These are phyloP conservation scores for Stromatinia cepivora DNA, from an alignment of 2,329 filamentous ascomycete genomes.

Conservation along the genomic window DNA sequence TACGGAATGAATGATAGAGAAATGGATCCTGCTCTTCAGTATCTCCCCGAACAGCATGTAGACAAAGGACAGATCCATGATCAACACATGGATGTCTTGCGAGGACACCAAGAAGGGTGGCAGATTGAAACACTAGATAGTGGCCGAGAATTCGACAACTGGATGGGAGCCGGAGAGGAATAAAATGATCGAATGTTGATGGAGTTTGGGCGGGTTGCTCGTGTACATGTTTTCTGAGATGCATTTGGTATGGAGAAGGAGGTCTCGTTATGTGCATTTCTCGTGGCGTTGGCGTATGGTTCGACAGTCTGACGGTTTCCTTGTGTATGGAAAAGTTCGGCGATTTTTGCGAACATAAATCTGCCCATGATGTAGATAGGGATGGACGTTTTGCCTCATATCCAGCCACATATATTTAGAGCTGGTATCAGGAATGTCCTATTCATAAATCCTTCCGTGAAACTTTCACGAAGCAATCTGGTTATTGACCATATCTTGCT, in stretches of 20 bases:
- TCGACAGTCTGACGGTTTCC: neutral
- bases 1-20: conserved; percentile 25
- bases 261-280: conserved; percentile 18
- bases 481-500: neutral
- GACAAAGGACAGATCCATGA: conserved; percentile 37
- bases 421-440: conserved; percentile 2
- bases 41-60: conserved; percentile 30
- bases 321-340: conserved; percentile 10
- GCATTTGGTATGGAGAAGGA: conserved; percentile 19
- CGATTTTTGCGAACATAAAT: neutral
- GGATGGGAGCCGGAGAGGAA: conserved; percentile 35
- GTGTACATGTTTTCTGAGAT: conserved; percentile 17
- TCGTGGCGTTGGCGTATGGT: neutral
- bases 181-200: neutral
- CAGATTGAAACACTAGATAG: conserved; percentile 38
- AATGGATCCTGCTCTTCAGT: conserved; percentile 31
- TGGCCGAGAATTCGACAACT: conserved; percentile 40
- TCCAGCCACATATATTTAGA: conserved; percentile 1
- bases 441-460: neutral
- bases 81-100: conserved; percentile 37
- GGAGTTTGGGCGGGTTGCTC: conserved; percentile 6
- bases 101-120: conserved; percentile 39
- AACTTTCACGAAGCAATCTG: conserved; percentile 3
- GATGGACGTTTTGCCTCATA: conserved; percentile 6
- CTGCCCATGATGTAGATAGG: conserved; percentile 14